Evolutionary conservation across 805 yeast species (phyloP), one percentile per base, ranked within the genome.

Genomic region (Millerago galiae): DNA sequence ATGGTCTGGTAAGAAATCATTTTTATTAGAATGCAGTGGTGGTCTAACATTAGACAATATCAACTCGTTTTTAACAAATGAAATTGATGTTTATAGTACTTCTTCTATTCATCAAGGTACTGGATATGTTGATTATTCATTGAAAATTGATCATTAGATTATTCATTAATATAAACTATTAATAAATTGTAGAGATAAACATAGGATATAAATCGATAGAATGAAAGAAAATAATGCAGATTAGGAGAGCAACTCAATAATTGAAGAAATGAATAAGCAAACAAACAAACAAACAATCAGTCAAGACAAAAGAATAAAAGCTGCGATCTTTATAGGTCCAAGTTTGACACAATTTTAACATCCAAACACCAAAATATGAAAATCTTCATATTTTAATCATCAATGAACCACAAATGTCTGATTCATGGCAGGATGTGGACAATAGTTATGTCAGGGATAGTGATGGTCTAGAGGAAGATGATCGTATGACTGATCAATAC

Each of bases 41-140:
- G 98, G 98, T 0, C 72, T 90, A 49, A 83, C 84, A 3, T 66
- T 79, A 50, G 71, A 75, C 4, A 90, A 90, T 60, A 65, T 90
- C 43, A 62, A 66, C 24, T 61, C 70, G 7, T 91, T 74, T 55
- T 68, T 90, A 54, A 79, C 89, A 52, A 74, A 83, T 45, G 87
- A 83, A 45, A 80, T 90, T 46, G 98, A 90, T 54, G 81, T 90
- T 50, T 91, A 89, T 68, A 83, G 95, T 30, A 91, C 98, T 1
- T 82, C 95, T 15, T 78, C 89, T 14, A 81, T 91, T 45, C 98
- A 90, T 60, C 98, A 90, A 65, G 97, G 97, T n/a, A 72, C 81
- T 9, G 77, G 81, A 0, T 75, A 84, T 26, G 72, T 90, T 46
- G 98, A 90, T 59, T 90, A 82, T 61, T 83, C 95, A 25, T 71